Percentiles rank a stretch among this genome's conserved stretches.
Evolutionary conservation across 768 basidiomycete genomes (phyloP).

Genomic region (Udeniomyces megalosporus): DNA sequence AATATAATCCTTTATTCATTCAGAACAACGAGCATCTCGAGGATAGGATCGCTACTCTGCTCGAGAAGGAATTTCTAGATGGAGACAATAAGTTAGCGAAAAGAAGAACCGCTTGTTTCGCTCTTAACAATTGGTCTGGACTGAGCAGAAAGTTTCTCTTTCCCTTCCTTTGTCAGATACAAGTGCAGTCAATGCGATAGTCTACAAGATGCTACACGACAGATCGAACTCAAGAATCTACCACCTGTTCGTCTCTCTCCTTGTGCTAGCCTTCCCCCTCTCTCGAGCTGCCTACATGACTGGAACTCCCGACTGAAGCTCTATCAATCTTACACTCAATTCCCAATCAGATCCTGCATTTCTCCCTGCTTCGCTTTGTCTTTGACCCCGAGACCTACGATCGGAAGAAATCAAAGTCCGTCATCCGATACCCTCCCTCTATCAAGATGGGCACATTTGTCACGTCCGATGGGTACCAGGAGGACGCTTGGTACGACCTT

Average conservation of each 20-base stretch:
- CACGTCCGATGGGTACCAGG: background rate
- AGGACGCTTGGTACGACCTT: constrained; percentile 51
- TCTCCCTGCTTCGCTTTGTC: constrained; percentile 83
- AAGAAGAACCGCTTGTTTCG: background rate
- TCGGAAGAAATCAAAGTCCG: constrained; percentile 72
- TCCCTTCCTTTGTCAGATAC: constrained; percentile 40
- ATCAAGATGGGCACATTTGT: constrained; percentile 61
- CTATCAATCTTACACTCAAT: background rate
- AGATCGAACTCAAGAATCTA: constrained; percentile 49
- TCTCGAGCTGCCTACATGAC: background rate
- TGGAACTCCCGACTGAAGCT: background rate
- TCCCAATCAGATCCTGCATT: constrained; percentile 46
- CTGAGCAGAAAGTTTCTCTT: background rate
- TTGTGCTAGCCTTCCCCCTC: too few species aligned
- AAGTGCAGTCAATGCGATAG: constrained; percentile 55
- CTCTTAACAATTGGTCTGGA: background rate
- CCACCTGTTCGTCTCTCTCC: constrained; percentile 47
- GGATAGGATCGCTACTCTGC: constrained; percentile 43
- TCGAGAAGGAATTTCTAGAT: constrained; percentile 42
- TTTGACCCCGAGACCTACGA: constrained; percentile 63
- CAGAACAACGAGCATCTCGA: constrained; percentile 59
- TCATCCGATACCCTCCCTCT: constrained; percentile 54
- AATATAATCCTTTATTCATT: background rate
- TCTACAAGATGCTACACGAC: constrained; percentile 64
- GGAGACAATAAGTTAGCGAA: constrained; percentile 75